Evolutionary conservation across 371 early-diverging fungal genomes (phyloP).

Genomic region (Mortierella sp.): DNA sequence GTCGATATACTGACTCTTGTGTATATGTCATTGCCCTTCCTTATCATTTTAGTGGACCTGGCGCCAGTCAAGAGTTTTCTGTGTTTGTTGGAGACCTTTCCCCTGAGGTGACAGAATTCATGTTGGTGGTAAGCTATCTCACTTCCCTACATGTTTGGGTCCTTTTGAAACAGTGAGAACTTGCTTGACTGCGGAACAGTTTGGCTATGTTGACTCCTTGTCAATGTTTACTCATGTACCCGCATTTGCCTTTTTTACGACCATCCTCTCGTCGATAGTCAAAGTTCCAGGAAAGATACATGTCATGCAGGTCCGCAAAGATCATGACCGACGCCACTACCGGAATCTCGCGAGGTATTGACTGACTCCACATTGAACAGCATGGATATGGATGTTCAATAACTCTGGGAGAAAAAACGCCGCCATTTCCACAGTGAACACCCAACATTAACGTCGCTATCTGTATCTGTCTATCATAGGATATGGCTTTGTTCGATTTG

Average conservation of each 20-base stretch:
- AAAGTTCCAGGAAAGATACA: constrained; percentile 73
- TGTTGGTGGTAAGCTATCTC: constrained; percentile 72
- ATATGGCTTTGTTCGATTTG: constrained; percentile 90
- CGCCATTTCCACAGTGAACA: background rate
- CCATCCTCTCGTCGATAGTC: constrained; percentile 35
- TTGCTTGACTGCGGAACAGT: background rate
- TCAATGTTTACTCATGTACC: background rate
- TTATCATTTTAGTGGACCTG: constrained; percentile 60
- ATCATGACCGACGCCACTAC: constrained; percentile 86
- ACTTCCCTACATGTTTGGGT: constrained; percentile 11
- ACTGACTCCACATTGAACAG: background rate
- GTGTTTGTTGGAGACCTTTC: constrained; percentile 92
- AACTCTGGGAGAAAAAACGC: background rate
- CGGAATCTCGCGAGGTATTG: constrained; percentile 73
- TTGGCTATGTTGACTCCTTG: background rate
- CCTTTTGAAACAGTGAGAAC: background rate
- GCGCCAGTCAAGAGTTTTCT: constrained; percentile 80
- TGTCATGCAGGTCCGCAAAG: constrained; percentile 83
- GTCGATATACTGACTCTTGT: background rate
- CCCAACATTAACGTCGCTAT: background rate
- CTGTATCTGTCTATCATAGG: constrained; percentile 53
- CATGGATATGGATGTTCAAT: too few species aligned
- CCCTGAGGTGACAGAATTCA: constrained; percentile 79
- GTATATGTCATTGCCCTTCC: background rate
- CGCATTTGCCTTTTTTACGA: background rate